Evolutionary conservation across 495 filamentous ascomycete species (phyloP), one percentile per base, ranked within the genome.

Genomic region (Pseudotulostoma volvatum): DNA sequence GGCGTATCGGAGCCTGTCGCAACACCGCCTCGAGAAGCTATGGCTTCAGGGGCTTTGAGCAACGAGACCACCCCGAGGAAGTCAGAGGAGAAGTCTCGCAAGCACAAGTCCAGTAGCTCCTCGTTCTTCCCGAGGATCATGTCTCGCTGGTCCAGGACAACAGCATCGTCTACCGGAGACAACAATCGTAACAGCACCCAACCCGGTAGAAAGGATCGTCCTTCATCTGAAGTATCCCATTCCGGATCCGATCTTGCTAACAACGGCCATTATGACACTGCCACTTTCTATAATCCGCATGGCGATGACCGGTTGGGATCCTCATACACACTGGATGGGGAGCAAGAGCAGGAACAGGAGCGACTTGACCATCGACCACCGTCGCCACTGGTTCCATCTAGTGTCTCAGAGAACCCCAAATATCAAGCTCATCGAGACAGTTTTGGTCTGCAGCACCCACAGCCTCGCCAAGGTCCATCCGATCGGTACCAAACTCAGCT

Each of bases 131-230:
- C 85, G 17, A 28, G 11, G 23, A 93, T 87, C 58, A 82, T 94
- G 42, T 96, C 92, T 9, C 76, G 90, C 20, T 99, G 90, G 90
- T 95, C 88, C 3, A 87, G 90, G 58, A 95, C 90, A 15, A 96
- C 90, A 3, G 71, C 86, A 16, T 90, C 92, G 2, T 79, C 79
- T n/a, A 65, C 67, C 42, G 71, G 68, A 9, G 63, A 72, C 45
- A 64, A 66, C 34, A 61, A 64, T 44, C 64, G 70, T 41, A 67
- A 63, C 47, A 73, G 62, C 49, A 57, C 63, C 18, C 64, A 67
- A 41, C 54, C 60, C 9, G 49, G 49, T 13, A 62, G 63, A 30
- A 66, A 67, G 36, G 62, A 70, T 36, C 66, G 65, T 11, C 64
- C 70, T 11, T 61, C 59, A 31, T 77, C 71, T 9, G 67, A 70